Conservation (phyloP, 2,329 filamentous ascomycete species). For the Ophiostoma piceae region DNA sequence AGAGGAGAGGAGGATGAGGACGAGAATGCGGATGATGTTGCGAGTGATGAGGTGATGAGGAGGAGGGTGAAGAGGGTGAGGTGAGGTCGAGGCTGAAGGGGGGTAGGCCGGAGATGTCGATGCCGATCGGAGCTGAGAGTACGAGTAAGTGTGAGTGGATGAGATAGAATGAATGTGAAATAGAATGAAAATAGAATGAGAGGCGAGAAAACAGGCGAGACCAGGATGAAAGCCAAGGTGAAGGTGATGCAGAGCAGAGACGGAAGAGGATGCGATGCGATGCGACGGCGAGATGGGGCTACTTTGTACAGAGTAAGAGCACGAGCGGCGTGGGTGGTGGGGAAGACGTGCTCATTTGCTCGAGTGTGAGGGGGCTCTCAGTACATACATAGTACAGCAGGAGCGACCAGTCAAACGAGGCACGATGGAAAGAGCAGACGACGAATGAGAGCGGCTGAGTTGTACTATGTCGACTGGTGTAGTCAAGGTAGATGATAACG, state of each 20-base stretch:
- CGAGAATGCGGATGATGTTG: background rate
- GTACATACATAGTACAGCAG: background rate
- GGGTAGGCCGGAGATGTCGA: background rate
- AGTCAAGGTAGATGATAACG: background rate
- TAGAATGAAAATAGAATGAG: background rate
- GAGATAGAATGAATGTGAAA: background rate
- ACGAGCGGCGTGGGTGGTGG: background rate
- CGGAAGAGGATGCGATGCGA: background rate
- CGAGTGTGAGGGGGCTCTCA: background rate
- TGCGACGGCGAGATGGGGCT: background rate
- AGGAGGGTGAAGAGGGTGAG: background rate
- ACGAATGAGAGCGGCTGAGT: background rate
- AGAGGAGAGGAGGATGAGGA: background rate
- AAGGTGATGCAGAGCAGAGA: background rate
- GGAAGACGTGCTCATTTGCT: background rate
- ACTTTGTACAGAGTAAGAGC: background rate
- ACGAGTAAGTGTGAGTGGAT: too few species aligned
- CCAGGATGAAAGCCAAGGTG: background rate
- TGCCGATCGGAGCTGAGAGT: background rate
- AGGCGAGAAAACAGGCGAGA: background rate
- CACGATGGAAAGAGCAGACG: background rate
- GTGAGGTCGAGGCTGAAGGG: too few species aligned
- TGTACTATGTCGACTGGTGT: background rate
- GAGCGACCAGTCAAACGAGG: background rate
- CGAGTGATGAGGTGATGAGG: background rate